phyloP scores from a whole-genome alignment of 345 rosid species.

The Brassica cretica region DNA sequence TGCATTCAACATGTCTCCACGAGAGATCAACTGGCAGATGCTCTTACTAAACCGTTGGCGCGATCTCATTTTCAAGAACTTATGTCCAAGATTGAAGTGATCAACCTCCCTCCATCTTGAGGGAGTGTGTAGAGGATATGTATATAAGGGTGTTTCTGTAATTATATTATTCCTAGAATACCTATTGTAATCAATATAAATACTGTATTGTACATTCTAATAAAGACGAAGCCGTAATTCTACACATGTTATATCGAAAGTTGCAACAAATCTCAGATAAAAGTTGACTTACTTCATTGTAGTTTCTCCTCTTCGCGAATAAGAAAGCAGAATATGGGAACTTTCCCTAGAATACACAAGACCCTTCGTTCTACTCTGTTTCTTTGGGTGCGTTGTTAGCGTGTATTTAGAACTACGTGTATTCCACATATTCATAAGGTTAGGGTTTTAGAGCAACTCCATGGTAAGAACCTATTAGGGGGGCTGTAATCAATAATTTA shows the following conservation, averaged over 20 bases:
- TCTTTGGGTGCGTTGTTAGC: neutral
- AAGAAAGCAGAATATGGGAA: neutral
- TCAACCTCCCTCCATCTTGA: too few relatives aligned
- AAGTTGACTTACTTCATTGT: neutral
- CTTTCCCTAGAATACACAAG: neutral
- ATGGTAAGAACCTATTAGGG: too few relatives aligned
- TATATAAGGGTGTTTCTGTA: too few relatives aligned
- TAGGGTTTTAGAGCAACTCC: neutral
- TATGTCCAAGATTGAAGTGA: too few relatives aligned
- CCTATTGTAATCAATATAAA: too few relatives aligned
- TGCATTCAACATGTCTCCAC: too few relatives aligned
- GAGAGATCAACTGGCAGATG: neutral
- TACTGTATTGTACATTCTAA: too few relatives aligned
- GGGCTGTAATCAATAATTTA: too few relatives aligned
- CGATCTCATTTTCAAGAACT: too few relatives aligned
- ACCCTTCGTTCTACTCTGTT: neutral
- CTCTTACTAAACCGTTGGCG: neutral
- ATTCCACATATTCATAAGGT: neutral
- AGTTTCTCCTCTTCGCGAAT: neutral
- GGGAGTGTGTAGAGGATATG: too few relatives aligned
- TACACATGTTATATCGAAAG: neutral
- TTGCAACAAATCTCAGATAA: neutral
- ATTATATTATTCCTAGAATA: too few relatives aligned
- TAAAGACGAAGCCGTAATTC: too few relatives aligned
- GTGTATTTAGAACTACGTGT: neutral